Evolutionary conservation across 2,329 filamentous ascomycete genomes (phyloP).

Genomic region (Penicillium sp.): DNA sequence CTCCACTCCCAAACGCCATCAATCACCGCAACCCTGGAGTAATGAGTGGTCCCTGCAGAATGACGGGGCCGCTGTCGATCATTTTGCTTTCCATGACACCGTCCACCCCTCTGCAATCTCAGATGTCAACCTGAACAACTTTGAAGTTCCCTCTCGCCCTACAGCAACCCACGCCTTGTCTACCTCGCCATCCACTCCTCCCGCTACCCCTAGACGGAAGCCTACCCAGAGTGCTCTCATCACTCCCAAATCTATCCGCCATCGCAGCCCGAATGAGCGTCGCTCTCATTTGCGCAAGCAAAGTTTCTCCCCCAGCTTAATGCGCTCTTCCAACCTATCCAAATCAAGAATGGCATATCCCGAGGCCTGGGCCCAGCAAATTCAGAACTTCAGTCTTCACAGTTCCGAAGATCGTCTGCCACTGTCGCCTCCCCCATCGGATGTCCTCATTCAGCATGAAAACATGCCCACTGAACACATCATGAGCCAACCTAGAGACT

Average conservation of each 20-base stretch:
- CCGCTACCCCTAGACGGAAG: conserved; percentile 39
- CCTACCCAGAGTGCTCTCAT: conserved; percentile 37
- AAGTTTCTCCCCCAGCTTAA: conserved; percentile 53
- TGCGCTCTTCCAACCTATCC: conserved; percentile 53
- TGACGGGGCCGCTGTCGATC: conserved; percentile 43
- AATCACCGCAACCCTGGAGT: conserved; percentile 54
- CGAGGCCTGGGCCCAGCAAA: conserved; percentile 54
- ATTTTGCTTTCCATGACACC: conserved; percentile 39
- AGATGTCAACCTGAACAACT: conserved; percentile 32
- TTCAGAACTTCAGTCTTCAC: conserved; percentile 55
- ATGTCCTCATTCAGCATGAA: conserved; percentile 43
- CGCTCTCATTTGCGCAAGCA: conserved; percentile 43
- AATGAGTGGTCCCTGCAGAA: conserved; percentile 55
- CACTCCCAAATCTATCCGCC: conserved; percentile 41
- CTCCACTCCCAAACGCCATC: conserved; percentile 46
- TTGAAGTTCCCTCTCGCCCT: conserved; percentile 34
- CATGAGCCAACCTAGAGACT: conserved; percentile 33
- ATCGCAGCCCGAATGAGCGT: conserved; percentile 44
- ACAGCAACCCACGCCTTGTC: conserved; percentile 22
- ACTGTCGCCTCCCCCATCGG: conserved; percentile 49
- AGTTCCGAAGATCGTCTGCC: conserved; percentile 45
- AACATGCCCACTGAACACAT: conserved; percentile 34
- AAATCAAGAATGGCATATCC: conserved; percentile 45
- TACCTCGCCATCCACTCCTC: conserved; percentile 39
- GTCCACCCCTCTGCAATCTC: conserved; percentile 40